phyloP scores from a whole-genome alignment of 352 stramenopile genomes.

The Thalassiosira hispida region DNA sequence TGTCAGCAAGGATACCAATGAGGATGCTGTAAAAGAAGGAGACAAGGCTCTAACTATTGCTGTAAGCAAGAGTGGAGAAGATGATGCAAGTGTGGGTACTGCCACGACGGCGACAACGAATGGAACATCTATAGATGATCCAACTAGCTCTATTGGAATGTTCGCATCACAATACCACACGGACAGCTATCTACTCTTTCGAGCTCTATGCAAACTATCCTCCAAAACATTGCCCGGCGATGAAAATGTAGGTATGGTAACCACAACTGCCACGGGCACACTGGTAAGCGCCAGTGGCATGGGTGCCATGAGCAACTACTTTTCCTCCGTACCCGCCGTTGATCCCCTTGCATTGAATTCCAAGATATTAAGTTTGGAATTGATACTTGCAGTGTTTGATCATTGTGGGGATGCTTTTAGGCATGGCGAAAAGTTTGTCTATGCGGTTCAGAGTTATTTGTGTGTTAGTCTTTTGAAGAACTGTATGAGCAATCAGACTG shows the following conservation, averaged over 20 bases:
- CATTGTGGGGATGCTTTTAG: slow-evolving; percentile 94
- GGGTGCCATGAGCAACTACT: slow-evolving; percentile 16
- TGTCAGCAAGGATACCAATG: slow-evolving; percentile 41
- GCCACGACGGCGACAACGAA: slow-evolving; percentile 24
- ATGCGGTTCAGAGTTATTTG: slow-evolving; percentile 96
- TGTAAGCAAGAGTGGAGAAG: slow-evolving; percentile 21
- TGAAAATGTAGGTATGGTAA: slow-evolving; percentile 55
- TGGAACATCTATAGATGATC: slow-evolving; percentile 12
- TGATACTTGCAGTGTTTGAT: slow-evolving; percentile 97
- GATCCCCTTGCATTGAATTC: slow-evolving; percentile 94
- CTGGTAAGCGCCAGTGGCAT: background rate
- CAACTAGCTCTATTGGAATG: slow-evolving; percentile 12
- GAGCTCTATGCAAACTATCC: slow-evolving; percentile 95
- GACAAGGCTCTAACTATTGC: slow-evolving; percentile 15
- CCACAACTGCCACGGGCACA: background rate
- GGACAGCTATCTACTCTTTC: slow-evolving; percentile 97
- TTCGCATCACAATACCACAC: slow-evolving; percentile 97
- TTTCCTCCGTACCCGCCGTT: slow-evolving; percentile 62
- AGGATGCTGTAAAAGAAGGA: slow-evolving; percentile 5
- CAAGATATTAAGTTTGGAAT: slow-evolving; percentile 96
- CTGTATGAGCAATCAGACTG: slow-evolving; percentile 95
- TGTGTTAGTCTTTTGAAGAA: slow-evolving; percentile 98
- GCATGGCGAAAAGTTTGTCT: slow-evolving; percentile 94
- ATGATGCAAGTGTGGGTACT: slow-evolving; percentile 23
- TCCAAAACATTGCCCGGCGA: slow-evolving; percentile 89